Base-by-base conservation (phyloP, 192 early-diverging fungal genomes). In the Coemansia pectinata region DNA sequence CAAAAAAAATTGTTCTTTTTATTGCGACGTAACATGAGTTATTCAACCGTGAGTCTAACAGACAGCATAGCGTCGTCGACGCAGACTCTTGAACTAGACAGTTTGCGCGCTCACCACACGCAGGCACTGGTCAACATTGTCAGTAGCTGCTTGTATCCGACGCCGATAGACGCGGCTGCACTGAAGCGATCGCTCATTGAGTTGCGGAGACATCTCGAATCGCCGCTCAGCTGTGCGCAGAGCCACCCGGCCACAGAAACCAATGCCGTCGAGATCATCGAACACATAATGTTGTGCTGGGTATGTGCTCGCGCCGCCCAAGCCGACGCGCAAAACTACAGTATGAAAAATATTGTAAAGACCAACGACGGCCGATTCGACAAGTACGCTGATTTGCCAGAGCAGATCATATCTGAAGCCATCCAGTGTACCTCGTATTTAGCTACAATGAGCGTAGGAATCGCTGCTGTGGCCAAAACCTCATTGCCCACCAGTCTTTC, bases 251-350 rank as follows among this genome's bases (percentile, higher is more conserved):
- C 73, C 2, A 71, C 69, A 4, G 73, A 74, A 19, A 80, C 78
- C 15, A 81, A 72, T n/a, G 70, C 70, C 12, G 69, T 63, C 17
- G 59, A 69, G 38, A 70, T 81, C 19, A 50, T 72, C 7, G 73
- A 75, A 53, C 78, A 69, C 31, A 70, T 81, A 15, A 58, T 81
- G 17, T 33, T 81, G 5, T 81, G 78, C 67, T 81, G 78, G 78
- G 73, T 81, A 4, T 81, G 78, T 31, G 73, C 78, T 9, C 66
- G 66, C 0, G 78, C 78, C 11, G 53, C 73, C 0, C 73, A 81
- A 6, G 63, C 73, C 0, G 78, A 81, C 25, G 70, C 59, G 17
- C 78, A 81, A 40, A 71, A 75, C 65, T 76, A 75, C 36, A 41
- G 31, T 15, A 7, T 62, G 15, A 39, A 66, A 19, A 59, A n/a